Conservation (phyloP, 352 stramenopile genomes). For the Elongisporangium anandrum region DNA sequence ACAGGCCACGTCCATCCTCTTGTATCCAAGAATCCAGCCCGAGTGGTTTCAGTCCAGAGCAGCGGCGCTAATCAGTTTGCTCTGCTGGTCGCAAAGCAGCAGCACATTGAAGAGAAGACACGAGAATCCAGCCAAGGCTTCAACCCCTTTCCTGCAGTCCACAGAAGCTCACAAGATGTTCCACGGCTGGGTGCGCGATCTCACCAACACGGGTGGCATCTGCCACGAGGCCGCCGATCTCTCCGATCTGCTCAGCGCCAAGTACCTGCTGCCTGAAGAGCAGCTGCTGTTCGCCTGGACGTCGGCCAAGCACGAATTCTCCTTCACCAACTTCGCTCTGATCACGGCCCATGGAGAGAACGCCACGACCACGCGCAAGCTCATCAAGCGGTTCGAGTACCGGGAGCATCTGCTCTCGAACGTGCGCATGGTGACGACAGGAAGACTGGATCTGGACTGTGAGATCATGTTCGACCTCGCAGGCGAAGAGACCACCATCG, state of each 20-base stretch:
- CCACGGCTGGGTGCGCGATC: slow-evolving; percentile 43
- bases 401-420: slow-evolving; percentile 24
- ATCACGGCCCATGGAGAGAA: slow-evolving; percentile 31
- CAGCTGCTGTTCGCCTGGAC: slow-evolving; percentile 48
- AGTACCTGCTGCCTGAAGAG: slow-evolving; percentile 38
- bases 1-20: too few species aligned
- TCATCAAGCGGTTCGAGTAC: slow-evolving; percentile 36
- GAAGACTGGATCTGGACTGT: slow-evolving; percentile 50
- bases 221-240: slow-evolving; percentile 28
- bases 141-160: too few species aligned
- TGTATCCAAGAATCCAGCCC: too few species aligned
- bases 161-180: too few species aligned
- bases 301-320: slow-evolving; percentile 54
- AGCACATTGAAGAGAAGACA: too few species aligned
- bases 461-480: slow-evolving; percentile 66
- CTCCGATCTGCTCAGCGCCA: slow-evolving; percentile 18
- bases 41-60: too few species aligned
- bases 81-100: too few species aligned
- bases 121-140: too few species aligned
- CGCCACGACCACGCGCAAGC: slow-evolving; percentile 39
- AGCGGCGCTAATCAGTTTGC: too few species aligned
- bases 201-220: slow-evolving; percentile 48
- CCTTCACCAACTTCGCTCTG: slow-evolving; percentile 60
- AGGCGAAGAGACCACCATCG: slow-evolving; percentile 29
- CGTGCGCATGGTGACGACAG: slow-evolving; percentile 50